These are phyloP conservation scores for Sporothrix pallida DNA, from an alignment of 2,329 filamentous ascomycete genomes.

Conservation along the genomic window DNA sequence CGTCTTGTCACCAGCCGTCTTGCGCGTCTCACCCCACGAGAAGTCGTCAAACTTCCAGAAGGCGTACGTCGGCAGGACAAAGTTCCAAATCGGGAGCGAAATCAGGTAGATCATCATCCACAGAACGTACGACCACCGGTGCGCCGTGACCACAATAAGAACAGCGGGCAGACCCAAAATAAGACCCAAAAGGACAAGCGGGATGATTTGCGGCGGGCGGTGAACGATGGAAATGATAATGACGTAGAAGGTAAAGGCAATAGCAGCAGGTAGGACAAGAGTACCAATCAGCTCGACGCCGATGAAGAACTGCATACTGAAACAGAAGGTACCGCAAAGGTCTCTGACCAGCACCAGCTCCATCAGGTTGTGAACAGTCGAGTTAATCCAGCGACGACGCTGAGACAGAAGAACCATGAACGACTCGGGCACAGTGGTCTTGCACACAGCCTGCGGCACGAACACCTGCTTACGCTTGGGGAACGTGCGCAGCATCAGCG, in stretches of 20 bases:
- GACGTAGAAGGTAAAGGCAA: conserved; percentile 96
- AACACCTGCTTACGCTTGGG: conserved; percentile 99
- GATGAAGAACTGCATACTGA: conserved; percentile 99
- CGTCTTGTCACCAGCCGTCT: conserved; percentile 87
- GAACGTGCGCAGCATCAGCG: conserved; percentile 97
- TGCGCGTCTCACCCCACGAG: conserved; percentile 97
- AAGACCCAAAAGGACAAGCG: conserved; percentile 82
- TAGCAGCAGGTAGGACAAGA: conserved; percentile 91
- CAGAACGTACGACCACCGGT: conserved; percentile 86
- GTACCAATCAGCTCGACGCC: conserved; percentile 95
- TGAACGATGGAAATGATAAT: conserved; percentile 84
- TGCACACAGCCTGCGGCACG: conserved; percentile 97
- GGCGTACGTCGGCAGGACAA: conserved; percentile 88
- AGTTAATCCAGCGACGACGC: conserved; percentile 98
- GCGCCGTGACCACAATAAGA: conserved; percentile 90
- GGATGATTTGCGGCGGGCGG: conserved; percentile 81
- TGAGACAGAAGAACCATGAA: conserved; percentile 94
- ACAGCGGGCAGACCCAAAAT: conserved; percentile 93
- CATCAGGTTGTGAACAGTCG: conserved; percentile 98
- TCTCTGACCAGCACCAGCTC: conserved; percentile 94
- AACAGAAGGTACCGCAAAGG: conserved; percentile 98
- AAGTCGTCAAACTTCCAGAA: conserved; percentile 99
- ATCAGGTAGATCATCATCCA: conserved; percentile 98
- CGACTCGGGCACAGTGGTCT: conserved; percentile 91
- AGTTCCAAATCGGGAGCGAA: conserved; percentile 97